Percentiles rank a stretch among this genome's conserved stretches.
phyloP scores from a whole-genome alignment of 2,329 filamentous ascomycete genomes.

The Cercospora zeina region DNA sequence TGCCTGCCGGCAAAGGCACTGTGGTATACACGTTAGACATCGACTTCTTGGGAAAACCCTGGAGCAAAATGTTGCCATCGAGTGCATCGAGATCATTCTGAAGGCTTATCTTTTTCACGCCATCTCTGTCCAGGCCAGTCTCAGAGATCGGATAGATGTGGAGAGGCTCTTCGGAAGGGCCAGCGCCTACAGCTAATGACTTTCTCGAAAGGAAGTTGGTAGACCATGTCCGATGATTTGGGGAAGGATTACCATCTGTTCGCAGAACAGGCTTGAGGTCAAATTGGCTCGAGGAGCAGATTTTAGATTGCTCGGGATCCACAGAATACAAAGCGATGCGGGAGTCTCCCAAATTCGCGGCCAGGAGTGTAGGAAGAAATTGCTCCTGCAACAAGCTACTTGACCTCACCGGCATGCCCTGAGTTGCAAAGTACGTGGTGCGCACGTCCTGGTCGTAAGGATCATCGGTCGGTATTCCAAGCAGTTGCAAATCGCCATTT shows the following conservation, averaged over 20 bases:
- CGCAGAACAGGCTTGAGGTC: constrained; percentile 31
- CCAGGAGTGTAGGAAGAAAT: constrained; percentile 46
- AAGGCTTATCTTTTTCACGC: constrained; percentile 45
- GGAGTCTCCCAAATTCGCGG: constrained; percentile 53
- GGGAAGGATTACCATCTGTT: constrained; percentile 25
- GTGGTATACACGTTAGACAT: constrained; percentile 50
- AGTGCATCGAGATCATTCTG: constrained; percentile 33
- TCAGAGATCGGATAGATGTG: constrained; percentile 54
- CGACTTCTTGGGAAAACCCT: constrained; percentile 35
- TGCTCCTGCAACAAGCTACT: constrained; percentile 37
- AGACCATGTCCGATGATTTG: constrained; percentile 48
- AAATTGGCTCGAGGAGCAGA: constrained; percentile 43
- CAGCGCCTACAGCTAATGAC: constrained; percentile 54
- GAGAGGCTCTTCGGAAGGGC: constrained; percentile 48
- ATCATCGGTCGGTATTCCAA: constrained; percentile 33
- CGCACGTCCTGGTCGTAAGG: constrained; percentile 27
- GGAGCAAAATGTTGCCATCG: constrained; percentile 18
- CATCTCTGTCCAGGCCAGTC: constrained; percentile 44
- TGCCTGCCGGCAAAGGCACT: constrained; percentile 43
- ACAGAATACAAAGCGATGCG: constrained; percentile 41
- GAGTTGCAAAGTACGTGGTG: constrained; percentile 49
- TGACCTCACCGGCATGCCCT: constrained; percentile 49
- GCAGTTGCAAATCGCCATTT: constrained; percentile 53
- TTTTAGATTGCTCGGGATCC: constrained; percentile 31
- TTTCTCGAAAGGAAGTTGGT: constrained; percentile 55